These are phyloP conservation scores for Amanita brunnescens DNA, from an alignment of 768 basidiomycete genomes.

Conservation along the genomic window DNA sequence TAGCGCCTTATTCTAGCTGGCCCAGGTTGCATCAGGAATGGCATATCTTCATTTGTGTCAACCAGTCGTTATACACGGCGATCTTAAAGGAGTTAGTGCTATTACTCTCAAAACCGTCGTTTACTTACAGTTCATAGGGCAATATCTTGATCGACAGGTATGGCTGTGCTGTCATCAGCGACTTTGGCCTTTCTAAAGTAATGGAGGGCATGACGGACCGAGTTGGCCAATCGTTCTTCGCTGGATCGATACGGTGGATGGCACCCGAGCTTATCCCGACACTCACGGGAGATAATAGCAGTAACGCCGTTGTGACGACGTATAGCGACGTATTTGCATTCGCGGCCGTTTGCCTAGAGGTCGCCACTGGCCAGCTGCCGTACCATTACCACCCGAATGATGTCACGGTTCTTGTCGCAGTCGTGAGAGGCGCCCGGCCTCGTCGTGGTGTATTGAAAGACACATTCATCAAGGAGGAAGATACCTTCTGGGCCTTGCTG, in stretches of 20 bases:
- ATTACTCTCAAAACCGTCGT: neutral
- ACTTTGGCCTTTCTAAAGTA: constrained; percentile 55
- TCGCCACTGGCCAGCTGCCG: constrained; percentile 42
- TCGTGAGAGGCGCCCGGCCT: constrained; percentile 43
- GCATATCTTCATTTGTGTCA: constrained; percentile 47
- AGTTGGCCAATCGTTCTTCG: constrained; percentile 34
- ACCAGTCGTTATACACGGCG: constrained; percentile 50
- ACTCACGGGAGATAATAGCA: constrained; percentile 13
- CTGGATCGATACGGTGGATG: constrained; percentile 46
- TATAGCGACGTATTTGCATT: constrained; percentile 53
- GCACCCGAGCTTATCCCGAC: constrained; percentile 49
- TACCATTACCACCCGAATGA: constrained; percentile 47
- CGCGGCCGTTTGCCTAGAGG: constrained; percentile 44
- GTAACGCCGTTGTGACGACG: constrained; percentile 28
- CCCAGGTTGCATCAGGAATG: constrained; percentile 49
- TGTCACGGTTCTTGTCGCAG: constrained; percentile 46
- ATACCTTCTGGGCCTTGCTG: constrained; percentile 34
- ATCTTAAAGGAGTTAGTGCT: constrained; percentile 46
- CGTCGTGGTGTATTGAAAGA: constrained; percentile 26
- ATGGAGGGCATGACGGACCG: constrained; percentile 39
- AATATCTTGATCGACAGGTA: constrained; percentile 49
- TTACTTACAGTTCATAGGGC: constrained; percentile 24
- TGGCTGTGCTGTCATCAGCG: constrained; percentile 47
- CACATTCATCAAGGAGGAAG: constrained; percentile 22
- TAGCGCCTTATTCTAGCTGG: constrained; percentile 26